Percentiles rank a stretch among this genome's conserved stretches.
Evolutionary conservation across 495 filamentous ascomycete genomes (phyloP).

Genomic region (Cladorrhinum samala): DNA sequence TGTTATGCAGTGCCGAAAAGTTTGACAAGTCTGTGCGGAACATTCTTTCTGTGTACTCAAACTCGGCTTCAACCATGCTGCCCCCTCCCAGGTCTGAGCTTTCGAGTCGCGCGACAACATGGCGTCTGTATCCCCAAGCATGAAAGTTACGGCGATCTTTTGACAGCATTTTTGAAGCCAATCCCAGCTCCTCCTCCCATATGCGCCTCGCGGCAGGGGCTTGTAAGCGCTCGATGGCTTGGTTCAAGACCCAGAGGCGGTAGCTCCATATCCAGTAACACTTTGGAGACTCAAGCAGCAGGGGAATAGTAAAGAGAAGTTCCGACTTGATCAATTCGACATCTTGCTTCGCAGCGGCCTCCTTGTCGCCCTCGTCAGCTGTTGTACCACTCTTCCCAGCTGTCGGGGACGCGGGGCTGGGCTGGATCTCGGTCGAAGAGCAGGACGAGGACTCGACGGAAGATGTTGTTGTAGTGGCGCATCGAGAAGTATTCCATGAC

Average conservation of each 20-base stretch:
- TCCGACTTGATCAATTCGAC: slow-evolving; percentile 50
- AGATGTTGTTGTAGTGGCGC: slow-evolving; percentile 45
- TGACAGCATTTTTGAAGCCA: slow-evolving; percentile 79
- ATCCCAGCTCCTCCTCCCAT: slow-evolving; percentile 76
- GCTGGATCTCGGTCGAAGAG: slow-evolving; percentile 44
- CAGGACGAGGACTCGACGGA: slow-evolving; percentile 43
- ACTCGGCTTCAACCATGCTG: slow-evolving; percentile 71
- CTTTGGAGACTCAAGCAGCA: slow-evolving; percentile 82
- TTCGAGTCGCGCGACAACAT: slow-evolving; percentile 65
- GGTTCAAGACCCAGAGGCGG: slow-evolving; percentile 76
- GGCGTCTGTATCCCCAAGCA: slow-evolving; percentile 87
- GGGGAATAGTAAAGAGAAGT: slow-evolving; percentile 70
- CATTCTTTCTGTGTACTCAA: slow-evolving; percentile 85
- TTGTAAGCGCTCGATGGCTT: slow-evolving; percentile 59
- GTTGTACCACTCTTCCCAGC: slow-evolving; percentile 52
- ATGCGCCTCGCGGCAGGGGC: slow-evolving; percentile 48
- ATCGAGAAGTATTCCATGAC: slow-evolving; percentile 52
- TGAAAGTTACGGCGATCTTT: slow-evolving; percentile 92
- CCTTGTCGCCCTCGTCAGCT: slow-evolving; percentile 30
- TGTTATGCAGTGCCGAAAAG: slow-evolving; percentile 94
- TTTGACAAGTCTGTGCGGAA: slow-evolving; percentile 78
- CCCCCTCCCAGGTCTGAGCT: slow-evolving; percentile 41
- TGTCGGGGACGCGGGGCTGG: slow-evolving; percentile 40
- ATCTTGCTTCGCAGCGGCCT: slow-evolving; percentile 20
- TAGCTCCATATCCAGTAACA: slow-evolving; percentile 99